Evolutionary conservation across 2,329 filamentous ascomycete species (phyloP), one percentile per base, ranked within the genome.

Genomic region (Diplodia corticola): DNA sequence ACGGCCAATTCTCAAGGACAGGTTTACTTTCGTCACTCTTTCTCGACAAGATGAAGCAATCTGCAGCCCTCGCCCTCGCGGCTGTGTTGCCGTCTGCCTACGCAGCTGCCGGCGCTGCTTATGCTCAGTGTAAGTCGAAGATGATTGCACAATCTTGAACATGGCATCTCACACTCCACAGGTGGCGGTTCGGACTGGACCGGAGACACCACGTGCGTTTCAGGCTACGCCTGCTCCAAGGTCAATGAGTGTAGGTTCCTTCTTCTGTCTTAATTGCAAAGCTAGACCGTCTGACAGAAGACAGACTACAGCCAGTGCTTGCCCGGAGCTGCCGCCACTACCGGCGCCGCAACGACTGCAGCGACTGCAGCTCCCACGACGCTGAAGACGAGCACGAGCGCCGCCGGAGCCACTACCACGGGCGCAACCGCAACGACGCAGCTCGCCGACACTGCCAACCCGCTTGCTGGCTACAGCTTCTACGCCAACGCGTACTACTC

Each of bases 401-500:
- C 71, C n/a, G 26, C 55, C 7, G 54, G 30, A 15, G 13, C 35
- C 35, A 17, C 35, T 17, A 17, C 35, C 17, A 15, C 64, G 10
- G 67, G 65, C 5, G 48, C 46, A 50, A 60, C 55, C 13, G 64
- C 40, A 37, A 68, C 69, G 17, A 66, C 67, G 30, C 17, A 59
- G n/a, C 30, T 51, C 51, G 46, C 65, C 9, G 60, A 69, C 26
- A 66, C 71, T 30, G 69, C 67, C 5, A 85, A 85, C 70, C 81
- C 82, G 0, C 84, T 85, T 67, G 75, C 76, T 10, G 83, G 82
- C 22, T 80, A 82, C 67, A 76, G 81, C 67, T 79, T 83, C 54
- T 85, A 84, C 67, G 80, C 79, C 33, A 85, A 85, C 70, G 78
- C 82, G 3, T 84, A 82, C 74, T 85, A 85, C 73, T 78, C 83